These are phyloP conservation scores for Mortierella sp. DNA, from an alignment of 371 early-diverging fungal species.

Conservation along the genomic window DNA sequence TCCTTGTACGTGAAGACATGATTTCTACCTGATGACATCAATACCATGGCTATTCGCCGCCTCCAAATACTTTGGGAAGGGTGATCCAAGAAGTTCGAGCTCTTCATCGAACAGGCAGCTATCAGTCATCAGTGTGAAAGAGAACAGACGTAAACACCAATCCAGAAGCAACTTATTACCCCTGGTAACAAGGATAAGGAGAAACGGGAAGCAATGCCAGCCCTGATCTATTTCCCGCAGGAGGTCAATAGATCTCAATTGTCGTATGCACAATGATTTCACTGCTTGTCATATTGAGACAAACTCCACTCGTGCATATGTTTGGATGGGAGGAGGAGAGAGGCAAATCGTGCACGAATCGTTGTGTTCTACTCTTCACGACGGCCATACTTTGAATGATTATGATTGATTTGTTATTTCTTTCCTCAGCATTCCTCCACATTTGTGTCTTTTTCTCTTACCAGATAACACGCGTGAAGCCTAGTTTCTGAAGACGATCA, in stretches of 20 bases:
- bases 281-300: constrained; percentile 5
- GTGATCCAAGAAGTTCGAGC: constrained; percentile 76
- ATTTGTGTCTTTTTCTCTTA: constrained; percentile 58
- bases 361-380: background rate
- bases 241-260: background rate
- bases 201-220: constrained; percentile 11
- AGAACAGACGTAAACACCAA: constrained; percentile 10
- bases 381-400: background rate
- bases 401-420: background rate
- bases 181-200: constrained; percentile 10
- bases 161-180: background rate
- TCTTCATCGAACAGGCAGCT: constrained; percentile 83
- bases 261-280: constrained; percentile 26
- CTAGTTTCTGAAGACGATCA: constrained; percentile 68
- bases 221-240: background rate
- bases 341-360: background rate
- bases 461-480: constrained; percentile 79
- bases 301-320: background rate
- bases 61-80: constrained; percentile 72
- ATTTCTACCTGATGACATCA: constrained; percentile 61
- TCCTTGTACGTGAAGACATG: background rate
- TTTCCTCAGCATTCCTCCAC: background rate
- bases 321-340: background rate
- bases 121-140: constrained; percentile 14
- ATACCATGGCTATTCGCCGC: constrained; percentile 69